Evolutionary conservation across 805 yeast species (phyloP), one percentile per base, ranked within the genome.

Genomic region (Zygosaccharomyces gambellarensis): DNA sequence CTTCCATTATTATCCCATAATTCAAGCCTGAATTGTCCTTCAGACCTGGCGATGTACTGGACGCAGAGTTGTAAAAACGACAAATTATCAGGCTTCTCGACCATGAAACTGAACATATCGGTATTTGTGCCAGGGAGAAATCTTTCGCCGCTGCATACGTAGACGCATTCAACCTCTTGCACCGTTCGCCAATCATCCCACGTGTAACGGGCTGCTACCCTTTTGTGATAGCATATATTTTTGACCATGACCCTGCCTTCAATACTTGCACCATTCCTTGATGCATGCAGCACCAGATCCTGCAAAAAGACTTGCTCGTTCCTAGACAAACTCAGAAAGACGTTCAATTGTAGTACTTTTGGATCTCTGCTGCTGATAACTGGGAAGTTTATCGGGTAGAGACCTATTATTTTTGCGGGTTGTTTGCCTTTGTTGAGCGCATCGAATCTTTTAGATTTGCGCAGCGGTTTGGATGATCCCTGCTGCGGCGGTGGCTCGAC

Each of bases 221-320:
- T 62, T 66, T 90, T 90, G 31, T 80, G 76, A 67, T 74, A 90
- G 9, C 84, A 74, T 4, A 87, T 47, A 69, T 90, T 92, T 59
- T 80, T 79, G 25, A 87, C 97, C 2, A 92, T 87, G 41, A 90
- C 73, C 46, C 82, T 82, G 1, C 97, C 97, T 45, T 79, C 64
- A 12, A 90, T 69, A 12, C 39, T 14, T n/a, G 46, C 34, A 5
- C 47, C 52, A 22, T 34, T 47, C 21, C 43, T 31, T n/a, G 34
- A 43, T 14, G 50, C 50, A 38, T 48, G 51, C 29, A 60, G 48
- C 14, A 58, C 50, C n/a, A 60, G 36, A 30, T 54, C 58, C 42
- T 60, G 60, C 32, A 58, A 40, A 36, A 56, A 59, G 39, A 53
- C 59, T 25, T 47, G 46, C 40, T 55, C 54, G 45, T 49, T 49